Evolutionary conservation across 2,329 filamentous ascomycete species (phyloP), one percentile per base, ranked within the genome.

Genomic region (Colletotrichum sp.): DNA sequence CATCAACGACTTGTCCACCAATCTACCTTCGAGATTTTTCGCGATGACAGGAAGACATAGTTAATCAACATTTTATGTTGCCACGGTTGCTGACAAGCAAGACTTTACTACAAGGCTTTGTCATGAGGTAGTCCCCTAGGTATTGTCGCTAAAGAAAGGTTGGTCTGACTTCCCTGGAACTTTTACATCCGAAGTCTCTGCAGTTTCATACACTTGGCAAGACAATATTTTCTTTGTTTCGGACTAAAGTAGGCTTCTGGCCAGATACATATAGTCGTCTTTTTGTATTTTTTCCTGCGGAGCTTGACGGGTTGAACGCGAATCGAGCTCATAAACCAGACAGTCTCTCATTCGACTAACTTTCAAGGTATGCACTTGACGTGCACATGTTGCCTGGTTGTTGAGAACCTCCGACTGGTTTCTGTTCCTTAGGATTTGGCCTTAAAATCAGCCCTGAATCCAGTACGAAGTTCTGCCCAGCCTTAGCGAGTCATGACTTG

Each of bases 1-100:
- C n/a, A 52, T 52, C 2, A 21, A 21, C 3, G 2, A 2, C 18
- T 49, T n/a, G 39, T 1, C 18, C 39, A 4, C 6, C 0, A 3
- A 12, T 12, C 5, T 10, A 49, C 6, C 9, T 49, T n/a, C 3
- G 2, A n/a, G 39, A 10, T 10, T n/a, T 13, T 21, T 21, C 2
- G 10, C 1, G 44, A 21, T 4, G 6, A 4, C 10, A 49, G 10
- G 3, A 49, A 21, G n/a, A 49, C n/a, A 13, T 49, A 2, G 4
- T 8, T 0, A 21, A 49, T 21, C n/a, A 8, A 12, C 10, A n/a
- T 44, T 21, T 12, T 13, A 0, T 13, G 10, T 21, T 21, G 44
- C 10, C 18, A 4, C 18, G 18, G 10, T 49, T 49, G 44, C 10
- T 49, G 10, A 49, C 10, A 49, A 21, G 6, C n/a, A 49, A 21